Conservation (phyloP, 257 asterid species). For the Solanum boliviense region DNA sequence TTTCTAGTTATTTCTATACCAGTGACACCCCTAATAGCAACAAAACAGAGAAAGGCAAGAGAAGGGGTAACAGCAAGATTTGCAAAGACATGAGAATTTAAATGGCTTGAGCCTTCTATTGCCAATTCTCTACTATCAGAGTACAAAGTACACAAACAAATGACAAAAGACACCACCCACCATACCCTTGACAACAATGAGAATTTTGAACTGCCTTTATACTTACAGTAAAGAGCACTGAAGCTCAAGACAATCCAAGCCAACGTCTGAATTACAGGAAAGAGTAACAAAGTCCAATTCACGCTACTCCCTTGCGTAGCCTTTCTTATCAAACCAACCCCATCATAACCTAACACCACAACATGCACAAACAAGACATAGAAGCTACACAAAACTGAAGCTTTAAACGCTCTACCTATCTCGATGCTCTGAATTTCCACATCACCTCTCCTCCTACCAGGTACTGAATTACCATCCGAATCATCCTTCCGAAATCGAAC, state of each 20-base stretch:
- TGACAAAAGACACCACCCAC: conserved; percentile 64
- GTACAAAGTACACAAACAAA: conserved; percentile 46
- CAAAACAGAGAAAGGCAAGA: conserved; percentile 58
- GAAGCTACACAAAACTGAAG: conserved; percentile 51
- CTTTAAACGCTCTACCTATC: conserved; percentile 46
- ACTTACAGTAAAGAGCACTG: conserved; percentile 44
- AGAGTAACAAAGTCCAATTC: conserved; percentile 41
- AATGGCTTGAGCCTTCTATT: conserved; percentile 41
- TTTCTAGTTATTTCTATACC: conserved; percentile 50
- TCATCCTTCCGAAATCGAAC: conserved; percentile 42
- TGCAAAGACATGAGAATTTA: conserved; percentile 58
- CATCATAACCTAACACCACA: conserved; percentile 53
- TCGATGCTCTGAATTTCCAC: conserved; percentile 41
- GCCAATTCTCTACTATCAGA: conserved; percentile 48
- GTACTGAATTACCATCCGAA: conserved; percentile 17
- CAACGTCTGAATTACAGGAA: conserved; percentile 51
- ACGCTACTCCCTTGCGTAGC: conserved; percentile 9
- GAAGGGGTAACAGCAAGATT: conserved; percentile 56
- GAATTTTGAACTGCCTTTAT: conserved; percentile 37
- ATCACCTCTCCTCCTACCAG: conserved; percentile 16
- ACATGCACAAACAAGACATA: conserved; percentile 55
- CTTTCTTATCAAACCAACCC: conserved; percentile 30
- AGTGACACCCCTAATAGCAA: conserved; percentile 57
- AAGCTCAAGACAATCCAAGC: conserved; percentile 77
- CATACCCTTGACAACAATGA: conserved; percentile 59